Base-by-base conservation (phyloP, 2,329 filamentous ascomycete species). In the Tolypocladium tundrense region DNA sequence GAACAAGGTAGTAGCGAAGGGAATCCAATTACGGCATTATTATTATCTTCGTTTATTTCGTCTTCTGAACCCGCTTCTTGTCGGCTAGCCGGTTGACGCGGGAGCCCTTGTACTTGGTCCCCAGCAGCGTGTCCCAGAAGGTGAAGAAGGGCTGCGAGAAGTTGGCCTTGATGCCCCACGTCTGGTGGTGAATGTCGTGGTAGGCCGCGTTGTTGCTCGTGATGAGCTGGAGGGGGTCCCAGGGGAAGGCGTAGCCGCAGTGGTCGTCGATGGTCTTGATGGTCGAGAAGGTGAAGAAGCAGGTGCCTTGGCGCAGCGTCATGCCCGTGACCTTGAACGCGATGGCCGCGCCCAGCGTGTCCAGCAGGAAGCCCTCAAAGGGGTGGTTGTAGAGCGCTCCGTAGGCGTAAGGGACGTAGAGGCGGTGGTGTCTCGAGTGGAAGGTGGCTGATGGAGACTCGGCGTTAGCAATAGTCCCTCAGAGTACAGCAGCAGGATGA, bases 191-290 rank as follows among this genome's bases (percentile, higher is more conserved):
- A 59, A 99, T 93, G 69, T 99, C 94, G 70, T 99, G 94, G 73
- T 97, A 99, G 41, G 87, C 88, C 33, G 94, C 93, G 66, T 97
- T 97, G 79, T 99, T 97, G 71, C 88, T 88, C 51, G 92, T 96
- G 60, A 97, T 80, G 69, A 88, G 86, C 79, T 97, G 92, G 57
- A 97, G 79, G 2, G 93, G 93, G 72, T 99, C 94, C 85, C 88
- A 97, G 1, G 94, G 94, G 61, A 99, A 87, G n/a, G 85, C 81
- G 70, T 97, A 99, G 63, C 94, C 94, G 73, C 93, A 97, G 76
- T 99, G 94, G 70, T 99, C 94, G 68, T 97, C 92, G 33, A 97
- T 91, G 0, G 94, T 97, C 79, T 99, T 99, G 78, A 97, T 85
- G 9, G 90, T 95, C 39, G 89, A 93, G 71, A 85, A 82, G 55